Percentiles rank a stretch among this genome's conserved stretches.
Evolutionary conservation across 345 rosid genomes (phyloP).

Genomic region (Odontarrhena argentea): DNA sequence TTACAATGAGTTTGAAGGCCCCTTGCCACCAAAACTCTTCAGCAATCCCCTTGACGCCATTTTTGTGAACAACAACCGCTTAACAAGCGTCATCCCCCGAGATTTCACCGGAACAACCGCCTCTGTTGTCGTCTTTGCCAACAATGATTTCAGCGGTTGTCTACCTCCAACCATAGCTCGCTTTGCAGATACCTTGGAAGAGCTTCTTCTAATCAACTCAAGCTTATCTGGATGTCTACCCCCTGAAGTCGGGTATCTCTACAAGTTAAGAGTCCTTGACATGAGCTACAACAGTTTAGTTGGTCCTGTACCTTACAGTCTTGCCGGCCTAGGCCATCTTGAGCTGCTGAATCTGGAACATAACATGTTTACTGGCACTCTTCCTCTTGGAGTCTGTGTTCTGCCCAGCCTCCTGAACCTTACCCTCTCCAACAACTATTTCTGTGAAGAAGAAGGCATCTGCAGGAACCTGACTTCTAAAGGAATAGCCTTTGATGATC

Average conservation of each 20-base stretch:
- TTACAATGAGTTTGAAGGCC: conserved; percentile 88
- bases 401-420: conserved; percentile 69
- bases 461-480: conserved; percentile 66
- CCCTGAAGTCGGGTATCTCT: conserved; percentile 78
- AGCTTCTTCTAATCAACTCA: conserved; percentile 69
- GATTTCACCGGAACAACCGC: conserved; percentile 50
- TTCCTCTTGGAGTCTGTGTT: conserved; percentile 67
- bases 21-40: conserved; percentile 69
- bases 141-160: conserved; percentile 77
- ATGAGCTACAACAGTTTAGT: conserved; percentile 69
- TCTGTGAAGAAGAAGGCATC: conserved; percentile 76
- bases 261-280: conserved; percentile 74
- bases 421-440: conserved; percentile 74
- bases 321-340: conserved; percentile 71
- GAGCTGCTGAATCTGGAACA: conserved; percentile 72
- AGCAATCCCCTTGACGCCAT: conserved; percentile 73
- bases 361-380: conserved; percentile 68
- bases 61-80: conserved; percentile 70
- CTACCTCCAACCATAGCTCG: conserved; percentile 70
- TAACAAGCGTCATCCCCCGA: conserved; percentile 55
- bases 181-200: conserved; percentile 71
- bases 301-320: conserved; percentile 86
- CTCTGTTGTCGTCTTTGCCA: conserved; percentile 77
- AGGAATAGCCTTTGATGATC: conserved; percentile 63
- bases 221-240: conserved; percentile 85